phyloP scores from a whole-genome alignment of 2,329 filamentous ascomycete genomes.

The Emergomyces africanus region DNA sequence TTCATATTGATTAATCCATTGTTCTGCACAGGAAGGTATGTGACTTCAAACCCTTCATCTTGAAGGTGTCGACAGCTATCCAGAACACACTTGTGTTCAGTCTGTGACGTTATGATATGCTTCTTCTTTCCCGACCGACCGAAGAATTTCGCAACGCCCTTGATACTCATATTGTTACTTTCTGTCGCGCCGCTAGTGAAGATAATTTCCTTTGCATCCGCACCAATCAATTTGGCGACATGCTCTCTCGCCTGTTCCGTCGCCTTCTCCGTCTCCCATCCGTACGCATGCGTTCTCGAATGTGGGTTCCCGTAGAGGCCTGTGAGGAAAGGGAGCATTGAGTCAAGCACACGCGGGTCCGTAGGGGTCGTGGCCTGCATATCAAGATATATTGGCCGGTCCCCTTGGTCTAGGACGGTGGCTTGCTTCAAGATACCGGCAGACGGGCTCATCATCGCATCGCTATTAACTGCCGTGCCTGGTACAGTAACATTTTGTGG shows the following conservation, averaged over 20 bases:
- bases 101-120: conserved; percentile 95
- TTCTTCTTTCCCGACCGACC: conserved; percentile 90
- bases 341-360: conserved; percentile 86
- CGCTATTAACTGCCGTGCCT: conserved; percentile 43
- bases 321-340: conserved; percentile 91
- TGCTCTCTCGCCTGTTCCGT: conserved; percentile 77
- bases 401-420: conserved; percentile 82
- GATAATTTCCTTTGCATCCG: conserved; percentile 95
- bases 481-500: conserved; percentile 48
- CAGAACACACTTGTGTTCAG: conserved; percentile 96
- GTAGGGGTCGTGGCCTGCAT: conserved; percentile 96
- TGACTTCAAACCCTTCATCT: conserved; percentile 91
- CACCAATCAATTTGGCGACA: conserved; percentile 76
- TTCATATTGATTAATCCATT: conserved; percentile 79
- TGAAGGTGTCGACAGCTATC: conserved; percentile 95
- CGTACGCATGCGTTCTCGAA: conserved; percentile 93
- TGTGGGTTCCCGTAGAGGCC: conserved; percentile 95
- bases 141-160: conserved; percentile 93
- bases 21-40: conserved; percentile 82
- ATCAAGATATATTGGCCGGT: conserved; percentile 90
- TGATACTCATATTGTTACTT: conserved; percentile 99
- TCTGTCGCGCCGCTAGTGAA: conserved; percentile 97
- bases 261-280: conserved; percentile 94
- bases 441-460: conserved; percentile 68
- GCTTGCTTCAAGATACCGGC: conserved; percentile 79